Evolutionary conservation across 2,329 filamentous ascomycete species (phyloP).

Genomic region (Cercospora zeina): DNA sequence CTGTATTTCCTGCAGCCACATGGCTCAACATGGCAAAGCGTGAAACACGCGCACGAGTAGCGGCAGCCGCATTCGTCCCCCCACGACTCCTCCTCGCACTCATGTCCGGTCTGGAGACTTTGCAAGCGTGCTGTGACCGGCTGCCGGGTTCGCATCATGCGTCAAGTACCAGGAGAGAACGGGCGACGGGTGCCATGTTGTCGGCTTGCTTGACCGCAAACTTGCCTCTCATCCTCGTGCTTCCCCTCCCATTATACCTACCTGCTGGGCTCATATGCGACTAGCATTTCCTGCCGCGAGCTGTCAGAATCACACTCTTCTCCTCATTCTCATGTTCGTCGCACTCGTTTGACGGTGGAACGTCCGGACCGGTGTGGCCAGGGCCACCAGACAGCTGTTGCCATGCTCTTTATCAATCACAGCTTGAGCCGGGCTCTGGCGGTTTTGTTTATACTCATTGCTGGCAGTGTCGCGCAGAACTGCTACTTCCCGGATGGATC

Average conservation of each 20-base stretch:
- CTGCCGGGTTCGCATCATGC: not conserved
- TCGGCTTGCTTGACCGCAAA: not conserved
- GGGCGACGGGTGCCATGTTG: not conserved
- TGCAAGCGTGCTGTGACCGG: not conserved
- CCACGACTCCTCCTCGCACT: conserved; percentile 11
- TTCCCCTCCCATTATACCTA: not conserved
- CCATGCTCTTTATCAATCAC: conserved; percentile 20
- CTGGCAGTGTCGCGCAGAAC: conserved; percentile 27
- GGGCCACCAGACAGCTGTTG: not conserved
- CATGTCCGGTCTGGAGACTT: not conserved
- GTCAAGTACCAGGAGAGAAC: not conserved
- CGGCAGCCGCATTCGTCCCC: not conserved
- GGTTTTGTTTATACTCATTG: conserved; percentile 20
- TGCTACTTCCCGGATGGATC: conserved; percentile 38
- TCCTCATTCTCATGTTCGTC: conserved; percentile 12
- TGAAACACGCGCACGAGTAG: conserved; percentile 14
- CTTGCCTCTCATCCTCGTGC: not conserved
- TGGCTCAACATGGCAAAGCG: conserved; percentile 10
- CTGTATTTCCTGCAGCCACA: conserved; percentile 3
- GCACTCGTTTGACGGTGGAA: conserved; percentile 12
- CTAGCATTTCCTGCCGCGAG: not conserved
- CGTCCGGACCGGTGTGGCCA: conserved; percentile 8
- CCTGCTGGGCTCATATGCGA: not conserved
- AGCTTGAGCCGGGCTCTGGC: conserved; percentile 22
- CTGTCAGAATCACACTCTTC: conserved; percentile 5